phyloP scores from a whole-genome alignment of 495 filamentous ascomycete species.

The Penicillium ucsense region DNA sequence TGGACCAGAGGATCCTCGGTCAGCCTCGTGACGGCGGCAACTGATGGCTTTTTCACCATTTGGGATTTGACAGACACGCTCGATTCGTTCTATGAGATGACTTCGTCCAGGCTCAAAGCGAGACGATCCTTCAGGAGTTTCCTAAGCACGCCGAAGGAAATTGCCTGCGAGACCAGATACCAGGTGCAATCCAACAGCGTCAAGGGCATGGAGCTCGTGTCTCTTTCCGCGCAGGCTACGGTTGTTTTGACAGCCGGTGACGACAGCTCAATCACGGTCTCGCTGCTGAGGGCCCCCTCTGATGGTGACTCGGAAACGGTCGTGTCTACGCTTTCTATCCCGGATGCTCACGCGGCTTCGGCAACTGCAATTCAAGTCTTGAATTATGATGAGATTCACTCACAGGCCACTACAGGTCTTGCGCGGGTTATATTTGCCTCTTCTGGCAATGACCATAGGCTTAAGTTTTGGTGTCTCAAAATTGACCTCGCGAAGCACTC shows the following conservation, averaged over 20 bases:
- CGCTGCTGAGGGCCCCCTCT: slow-evolving; percentile 26
- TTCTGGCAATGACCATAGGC: slow-evolving; percentile 69
- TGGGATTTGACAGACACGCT: slow-evolving; percentile 38
- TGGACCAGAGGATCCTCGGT: slow-evolving; percentile 17
- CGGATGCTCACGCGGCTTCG: slow-evolving; percentile 70
- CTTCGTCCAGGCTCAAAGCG: slow-evolving; percentile 8
- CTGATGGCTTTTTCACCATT: slow-evolving; percentile 50
- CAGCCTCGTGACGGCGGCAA: slow-evolving; percentile 47
- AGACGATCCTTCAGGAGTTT: slow-evolving; percentile 11
- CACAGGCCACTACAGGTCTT: neutral
- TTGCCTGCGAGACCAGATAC: slow-evolving; percentile 27
- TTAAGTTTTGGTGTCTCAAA: slow-evolving; percentile 59
- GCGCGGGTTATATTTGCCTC: slow-evolving; percentile 39
- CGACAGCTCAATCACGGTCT: slow-evolving; percentile 64
- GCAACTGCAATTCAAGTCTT: slow-evolving; percentile 57
- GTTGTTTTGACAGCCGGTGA: slow-evolving; percentile 72
- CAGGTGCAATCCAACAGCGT: slow-evolving; percentile 68
- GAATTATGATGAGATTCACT: neutral
- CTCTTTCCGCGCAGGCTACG: slow-evolving; percentile 19
- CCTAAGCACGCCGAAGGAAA: slow-evolving; percentile 10
- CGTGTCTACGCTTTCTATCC: slow-evolving; percentile 46
- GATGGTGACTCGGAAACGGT: slow-evolving; percentile 1
- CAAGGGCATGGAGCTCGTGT: slow-evolving; percentile 42
- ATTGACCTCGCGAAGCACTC: slow-evolving; percentile 23
- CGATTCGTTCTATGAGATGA: slow-evolving; percentile 22